Evolutionary conservation across 1,139 yeast genomes (phyloP).

Genomic region (Petasospora rhodanensis): DNA sequence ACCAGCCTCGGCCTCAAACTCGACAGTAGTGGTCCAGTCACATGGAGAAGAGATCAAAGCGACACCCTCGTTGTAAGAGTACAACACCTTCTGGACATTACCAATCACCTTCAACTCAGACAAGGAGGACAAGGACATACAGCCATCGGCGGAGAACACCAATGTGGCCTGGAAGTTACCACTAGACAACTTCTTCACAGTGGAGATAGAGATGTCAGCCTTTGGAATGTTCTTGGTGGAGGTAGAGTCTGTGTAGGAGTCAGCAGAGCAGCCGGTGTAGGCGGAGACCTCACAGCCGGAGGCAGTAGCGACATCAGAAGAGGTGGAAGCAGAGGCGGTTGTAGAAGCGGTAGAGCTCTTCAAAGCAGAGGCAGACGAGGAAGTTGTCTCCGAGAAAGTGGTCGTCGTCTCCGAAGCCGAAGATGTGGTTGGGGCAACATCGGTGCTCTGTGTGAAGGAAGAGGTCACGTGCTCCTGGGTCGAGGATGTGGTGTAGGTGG

Average conservation of each 20-base stretch:
- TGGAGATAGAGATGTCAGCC: background rate
- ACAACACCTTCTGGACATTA: constrained; percentile 8
- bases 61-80: constrained; percentile 14
- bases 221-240: background rate
- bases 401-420: too few relatives aligned
- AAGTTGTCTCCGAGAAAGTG: background rate
- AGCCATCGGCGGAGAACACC: background rate
- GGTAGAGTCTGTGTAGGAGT: constrained; percentile 3
- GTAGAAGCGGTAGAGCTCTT: too few relatives aligned
- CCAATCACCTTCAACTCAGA: constrained; percentile 19
- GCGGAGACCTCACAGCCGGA: too few relatives aligned
- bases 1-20: constrained; percentile 1
- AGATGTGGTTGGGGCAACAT: too few relatives aligned
- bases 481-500: too few relatives aligned
- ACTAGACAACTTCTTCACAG: background rate
- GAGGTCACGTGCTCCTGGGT: too few relatives aligned
- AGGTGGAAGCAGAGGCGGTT: too few relatives aligned
- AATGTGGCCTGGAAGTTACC: background rate
- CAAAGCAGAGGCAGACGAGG: too few relatives aligned
- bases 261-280: too few relatives aligned
- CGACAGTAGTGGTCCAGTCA: constrained; percentile 9
- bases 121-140: constrained; percentile 7
- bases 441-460: too few relatives aligned
- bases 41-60: constrained; percentile 5
- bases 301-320: too few relatives aligned